Base-by-base conservation (phyloP, 208 protist genomes). In the Acanthamoeba lenticulata region DNA sequence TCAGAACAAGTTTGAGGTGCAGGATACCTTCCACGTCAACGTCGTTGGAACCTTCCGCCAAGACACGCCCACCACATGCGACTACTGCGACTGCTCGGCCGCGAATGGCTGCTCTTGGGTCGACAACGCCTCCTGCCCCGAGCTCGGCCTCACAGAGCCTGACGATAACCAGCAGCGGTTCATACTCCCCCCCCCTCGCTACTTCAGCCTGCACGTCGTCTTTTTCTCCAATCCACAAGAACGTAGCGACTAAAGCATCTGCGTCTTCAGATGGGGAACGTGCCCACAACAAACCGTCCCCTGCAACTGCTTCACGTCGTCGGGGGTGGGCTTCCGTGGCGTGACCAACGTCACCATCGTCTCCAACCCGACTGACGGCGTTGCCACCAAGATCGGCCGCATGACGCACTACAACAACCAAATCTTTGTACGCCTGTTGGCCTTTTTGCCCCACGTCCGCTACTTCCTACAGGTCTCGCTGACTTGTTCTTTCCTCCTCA, bases 351-450 rank as follows among this genome's bases (percentile, higher is more conserved):
- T 81, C 6, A 38, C 69, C 21, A 81, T 81, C 38, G 69, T 81
- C 19, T 81, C 69, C 34, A 81, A 81, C 40, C 69, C 69, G 5
- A 45, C 34, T 6, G 47, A 60, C 52, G 79, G 79, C 7, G 40
- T 42, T 13, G 40, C n/a, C 38, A 88, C 79, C 24, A 88, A 60
- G 47, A 88, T 88, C 24, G 79, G 79, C 79, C 45, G 47, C 36
- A 88, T 88, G 47, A 88, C 79, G 2, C 79, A 88, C 34, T 88
- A 88, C 79, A 88, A 88, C 47, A 88, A 88, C 21, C 79, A 13
- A 9, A 88, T 88, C 79, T 13, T 29, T 17, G 65, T 74, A 42
- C 65, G 65, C 38, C 19, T 60, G 21, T 1, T 55, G 17, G 9
- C 62, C 32, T 27, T n/a, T n/a, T n/a, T 27, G 1, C 15, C 47